Percentiles rank a stretch among this genome's conserved stretches.
phyloP scores from a whole-genome alignment of 345 rosid species.

The Arabis alpina region DNA sequence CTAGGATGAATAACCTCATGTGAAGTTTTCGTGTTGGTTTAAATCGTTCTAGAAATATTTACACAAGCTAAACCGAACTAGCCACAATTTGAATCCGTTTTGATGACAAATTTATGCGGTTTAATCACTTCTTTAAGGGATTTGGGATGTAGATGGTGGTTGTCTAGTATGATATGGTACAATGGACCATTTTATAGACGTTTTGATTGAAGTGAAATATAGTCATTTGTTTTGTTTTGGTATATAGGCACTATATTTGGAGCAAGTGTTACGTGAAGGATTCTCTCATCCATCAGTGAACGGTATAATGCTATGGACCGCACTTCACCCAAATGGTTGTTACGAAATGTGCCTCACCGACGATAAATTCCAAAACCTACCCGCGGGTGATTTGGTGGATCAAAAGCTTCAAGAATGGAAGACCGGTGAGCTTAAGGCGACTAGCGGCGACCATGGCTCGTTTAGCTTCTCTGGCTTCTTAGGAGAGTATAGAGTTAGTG shows the following conservation, averaged over 20 bases:
- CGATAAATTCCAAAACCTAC: constrained; percentile 57
- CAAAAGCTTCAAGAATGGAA: constrained; percentile 64
- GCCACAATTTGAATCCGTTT: too few relatives aligned
- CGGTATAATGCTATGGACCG: constrained; percentile 92
- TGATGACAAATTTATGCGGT: too few relatives aligned
- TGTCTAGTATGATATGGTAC: too few relatives aligned
- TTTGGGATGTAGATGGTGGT: too few relatives aligned
- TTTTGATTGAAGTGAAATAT: too few relatives aligned
- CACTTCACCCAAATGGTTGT: constrained; percentile 76
- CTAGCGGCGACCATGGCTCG: constrained; percentile 64
- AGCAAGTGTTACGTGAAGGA: constrained; percentile 82
- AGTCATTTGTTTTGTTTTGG: neutral
- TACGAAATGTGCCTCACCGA: constrained; percentile 88
- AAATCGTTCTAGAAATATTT: neutral
- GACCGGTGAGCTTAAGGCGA: constrained; percentile 45
- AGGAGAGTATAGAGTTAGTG: constrained; percentile 61
- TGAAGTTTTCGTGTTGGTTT: too few relatives aligned
- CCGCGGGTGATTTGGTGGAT: constrained; percentile 78
- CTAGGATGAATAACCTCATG: too few relatives aligned
- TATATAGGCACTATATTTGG: constrained; percentile 62
- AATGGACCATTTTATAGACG: too few relatives aligned
- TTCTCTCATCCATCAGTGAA: constrained; percentile 79
- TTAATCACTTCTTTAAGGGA: too few relatives aligned
- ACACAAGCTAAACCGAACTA: neutral
- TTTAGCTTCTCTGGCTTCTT: constrained; percentile 66